Evolutionary conservation across 1,284 basidiomycete species (phyloP).

Genomic region (Thelephora terrestris): DNA sequence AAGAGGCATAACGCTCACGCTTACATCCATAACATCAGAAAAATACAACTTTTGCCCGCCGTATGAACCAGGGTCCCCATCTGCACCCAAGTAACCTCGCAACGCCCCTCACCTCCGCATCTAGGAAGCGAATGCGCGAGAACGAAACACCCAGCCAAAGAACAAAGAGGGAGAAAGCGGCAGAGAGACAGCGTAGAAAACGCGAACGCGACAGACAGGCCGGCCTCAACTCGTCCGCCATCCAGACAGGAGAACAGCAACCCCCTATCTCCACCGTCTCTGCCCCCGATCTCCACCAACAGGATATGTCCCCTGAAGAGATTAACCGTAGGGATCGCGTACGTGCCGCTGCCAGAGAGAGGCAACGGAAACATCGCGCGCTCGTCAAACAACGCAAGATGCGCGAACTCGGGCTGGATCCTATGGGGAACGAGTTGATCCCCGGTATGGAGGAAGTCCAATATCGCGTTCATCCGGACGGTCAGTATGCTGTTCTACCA

Average conservation of each 20-base stretch:
- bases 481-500: constrained; percentile 45
- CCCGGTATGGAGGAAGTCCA: constrained; percentile 50
- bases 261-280: constrained; percentile 17
- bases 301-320: constrained; percentile 52
- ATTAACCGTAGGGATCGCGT: constrained; percentile 52
- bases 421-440: constrained; percentile 56
- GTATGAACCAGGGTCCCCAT: constrained; percentile 22
- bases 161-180: constrained; percentile 69
- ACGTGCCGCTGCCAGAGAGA: constrained; percentile 59
- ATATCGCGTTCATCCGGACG: constrained; percentile 46
- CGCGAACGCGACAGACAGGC: constrained; percentile 61
- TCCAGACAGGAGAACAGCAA: constrained; percentile 15
- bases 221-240: constrained; percentile 22
- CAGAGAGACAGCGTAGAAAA: constrained; percentile 68
- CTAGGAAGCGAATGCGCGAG: constrained; percentile 52
- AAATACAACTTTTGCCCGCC: constrained; percentile 13
- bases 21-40: constrained; percentile 3
- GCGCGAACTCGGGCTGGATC: constrained; percentile 61
- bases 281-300: constrained; percentile 20
- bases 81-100: constrained; percentile 13
- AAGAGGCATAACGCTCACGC: constrained; percentile 1
- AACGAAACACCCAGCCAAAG: constrained; percentile 61
- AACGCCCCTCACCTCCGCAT: constrained; percentile 15
- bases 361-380: constrained; percentile 69
- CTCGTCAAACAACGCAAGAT: constrained; percentile 68